A percentile compares a stretch with the other conserved stretches of the same genome.
phyloP scores from a whole-genome alignment of 2,329 filamentous ascomycete genomes.

The Phialophora verrucosa region DNA sequence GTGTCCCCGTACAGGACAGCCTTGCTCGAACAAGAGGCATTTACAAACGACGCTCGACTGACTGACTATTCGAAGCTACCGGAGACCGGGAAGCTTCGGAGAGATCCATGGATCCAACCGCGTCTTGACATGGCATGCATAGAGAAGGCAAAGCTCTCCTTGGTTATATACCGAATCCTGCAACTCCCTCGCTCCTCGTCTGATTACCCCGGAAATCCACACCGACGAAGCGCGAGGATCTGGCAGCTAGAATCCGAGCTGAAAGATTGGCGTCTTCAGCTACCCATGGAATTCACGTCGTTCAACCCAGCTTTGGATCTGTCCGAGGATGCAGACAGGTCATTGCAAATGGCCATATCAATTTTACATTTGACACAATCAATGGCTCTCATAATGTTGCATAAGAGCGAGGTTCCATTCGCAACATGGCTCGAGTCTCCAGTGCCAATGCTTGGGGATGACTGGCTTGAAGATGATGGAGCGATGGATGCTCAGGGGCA shows the following conservation, averaged over 20 bases:
- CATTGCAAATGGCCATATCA: conserved; percentile 16
- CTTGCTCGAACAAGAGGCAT: conserved; percentile 9
- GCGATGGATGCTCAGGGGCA: conserved; percentile 13
- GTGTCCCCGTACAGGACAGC: conserved; percentile 9
- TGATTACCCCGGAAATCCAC: background rate
- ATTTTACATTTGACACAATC: conserved; percentile 9
- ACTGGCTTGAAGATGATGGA: conserved; percentile 13
- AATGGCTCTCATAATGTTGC: conserved; percentile 19
- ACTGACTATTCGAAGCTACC: conserved; percentile 11
- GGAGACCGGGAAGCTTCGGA: conserved; percentile 16
- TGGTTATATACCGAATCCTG: conserved; percentile 14
- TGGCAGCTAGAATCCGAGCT: conserved; percentile 24
- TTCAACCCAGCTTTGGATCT: conserved; percentile 10
- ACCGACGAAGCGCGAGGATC: conserved; percentile 11
- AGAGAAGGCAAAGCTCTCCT: conserved; percentile 15
- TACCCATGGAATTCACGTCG: conserved; percentile 11
- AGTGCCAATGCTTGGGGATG: background rate
- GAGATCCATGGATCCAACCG: conserved; percentile 13
- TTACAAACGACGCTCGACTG: background rate
- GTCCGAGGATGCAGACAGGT: conserved; percentile 20
- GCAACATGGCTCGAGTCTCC: conserved; percentile 5
- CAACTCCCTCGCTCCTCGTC: conserved; percentile 2
- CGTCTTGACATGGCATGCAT: conserved; percentile 16
- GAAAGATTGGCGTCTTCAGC: conserved; percentile 20
- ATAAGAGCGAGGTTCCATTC: conserved; percentile 13